phyloP scores from a whole-genome alignment of 176 grass and related monocot genomes.

The Oryza meridionalis region DNA sequence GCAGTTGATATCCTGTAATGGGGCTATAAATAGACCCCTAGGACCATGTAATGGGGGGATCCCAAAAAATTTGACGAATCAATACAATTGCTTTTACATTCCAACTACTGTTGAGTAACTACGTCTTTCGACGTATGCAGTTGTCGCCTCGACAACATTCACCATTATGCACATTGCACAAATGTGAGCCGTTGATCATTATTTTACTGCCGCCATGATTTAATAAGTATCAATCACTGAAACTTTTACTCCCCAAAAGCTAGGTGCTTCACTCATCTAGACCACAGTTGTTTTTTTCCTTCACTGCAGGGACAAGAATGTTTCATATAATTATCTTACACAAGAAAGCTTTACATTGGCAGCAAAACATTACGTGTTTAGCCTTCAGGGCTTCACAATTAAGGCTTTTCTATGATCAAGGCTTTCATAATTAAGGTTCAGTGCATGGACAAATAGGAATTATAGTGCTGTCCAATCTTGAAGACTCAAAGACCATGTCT shows the following conservation, averaged over 20 bases:
- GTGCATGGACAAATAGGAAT: neutral
- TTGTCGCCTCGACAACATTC: no score
- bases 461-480: neutral
- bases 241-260: neutral
- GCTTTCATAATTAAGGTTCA: neutral
- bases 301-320: neutral
- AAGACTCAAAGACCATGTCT: constrained; percentile 8
- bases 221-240: neutral
- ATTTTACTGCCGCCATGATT: constrained; percentile 22
- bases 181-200: neutral
- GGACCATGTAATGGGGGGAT: no score
- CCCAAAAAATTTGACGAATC: no score
- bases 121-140: no score
- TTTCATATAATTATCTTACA: neutral
- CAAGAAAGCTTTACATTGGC: neutral
- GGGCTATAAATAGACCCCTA: no score
- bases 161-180: neutral
- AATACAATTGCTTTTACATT: no score
- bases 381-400: neutral
- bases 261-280: neutral
- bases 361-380: neutral
- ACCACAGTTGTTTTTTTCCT: neutral
- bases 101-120: no score
- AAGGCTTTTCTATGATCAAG: neutral
- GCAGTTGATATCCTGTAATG: no score